Conservation (phyloP, 2,329 filamentous ascomycete genomes). For the Colletotrichum falcatum region DNA sequence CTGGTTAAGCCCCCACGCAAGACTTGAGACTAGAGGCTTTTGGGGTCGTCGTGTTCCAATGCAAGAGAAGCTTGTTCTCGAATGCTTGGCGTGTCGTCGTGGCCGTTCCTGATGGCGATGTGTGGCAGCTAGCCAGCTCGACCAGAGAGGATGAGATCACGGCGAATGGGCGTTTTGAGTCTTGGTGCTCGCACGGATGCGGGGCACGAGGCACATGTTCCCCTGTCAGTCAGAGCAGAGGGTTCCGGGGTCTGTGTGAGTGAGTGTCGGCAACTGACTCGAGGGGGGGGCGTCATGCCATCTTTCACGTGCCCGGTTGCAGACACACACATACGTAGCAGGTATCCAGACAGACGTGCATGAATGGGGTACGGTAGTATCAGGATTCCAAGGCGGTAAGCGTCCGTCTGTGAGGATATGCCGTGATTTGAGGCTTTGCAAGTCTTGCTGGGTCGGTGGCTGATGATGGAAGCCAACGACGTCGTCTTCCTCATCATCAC, state of each 20-base stretch:
- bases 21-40: no score
- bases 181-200: constrained; percentile 8
- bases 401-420: neutral
- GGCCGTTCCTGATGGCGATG: neutral
- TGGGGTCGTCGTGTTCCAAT: neutral
- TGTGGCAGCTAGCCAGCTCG: neutral
- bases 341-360: neutral
- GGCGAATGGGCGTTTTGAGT: constrained; percentile 3
- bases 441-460: neutral
- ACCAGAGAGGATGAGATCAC: neutral
- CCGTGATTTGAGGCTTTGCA: neutral
- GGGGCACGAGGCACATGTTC: constrained; percentile 24
- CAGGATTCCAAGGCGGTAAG: neutral
- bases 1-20: neutral
- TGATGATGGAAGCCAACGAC: neutral
- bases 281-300: neutral
- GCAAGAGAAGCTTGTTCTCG: constrained; percentile 8
- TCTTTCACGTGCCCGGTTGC: constrained; percentile 1
- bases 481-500: neutral
- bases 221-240: constrained; percentile 17
- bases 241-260: constrained; percentile 1
- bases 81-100: neutral
- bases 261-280: constrained; percentile 17
- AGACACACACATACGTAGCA: no score
- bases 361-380: neutral